Percentiles rank a stretch among this genome's conserved stretches.
These are phyloP conservation scores for Fusarium palustre DNA, from an alignment of 2,329 filamentous ascomycete species.

Conservation along the genomic window DNA sequence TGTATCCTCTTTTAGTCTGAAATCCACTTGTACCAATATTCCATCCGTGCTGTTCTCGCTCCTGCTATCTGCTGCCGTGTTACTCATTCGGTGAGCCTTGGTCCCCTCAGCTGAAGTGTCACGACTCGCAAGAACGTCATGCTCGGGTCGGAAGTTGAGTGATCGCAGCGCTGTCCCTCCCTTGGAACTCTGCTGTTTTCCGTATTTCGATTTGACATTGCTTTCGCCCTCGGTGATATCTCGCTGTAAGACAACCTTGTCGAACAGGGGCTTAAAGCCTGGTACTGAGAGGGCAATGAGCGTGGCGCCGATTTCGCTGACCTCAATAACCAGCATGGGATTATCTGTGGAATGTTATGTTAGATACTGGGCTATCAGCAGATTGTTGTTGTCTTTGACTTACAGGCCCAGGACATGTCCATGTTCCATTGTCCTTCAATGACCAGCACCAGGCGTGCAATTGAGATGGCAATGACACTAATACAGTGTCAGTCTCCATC, in stretches of 20 bases:
- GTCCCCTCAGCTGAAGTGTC: slow-evolving; percentile 44
- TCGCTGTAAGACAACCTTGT: slow-evolving; percentile 49
- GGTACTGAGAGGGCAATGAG: slow-evolving; percentile 64
- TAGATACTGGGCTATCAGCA: neutral
- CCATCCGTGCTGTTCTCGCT: slow-evolving; percentile 47
- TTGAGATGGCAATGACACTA: slow-evolving; percentile 63
- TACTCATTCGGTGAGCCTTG: slow-evolving; percentile 37
- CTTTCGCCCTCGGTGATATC: slow-evolving; percentile 35
- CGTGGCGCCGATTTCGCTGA: slow-evolving; percentile 62
- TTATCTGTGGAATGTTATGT: slow-evolving; percentile 50
- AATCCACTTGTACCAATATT: slow-evolving; percentile 54
- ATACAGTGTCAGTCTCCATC: slow-evolving; percentile 3
- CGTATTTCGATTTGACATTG: slow-evolving; percentile 42
- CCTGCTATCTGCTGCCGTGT: slow-evolving; percentile 39
- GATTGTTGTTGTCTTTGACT: neutral
- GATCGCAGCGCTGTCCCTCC: slow-evolving; percentile 49
- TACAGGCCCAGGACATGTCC: slow-evolving; percentile 62
- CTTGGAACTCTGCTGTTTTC: slow-evolving; percentile 36
- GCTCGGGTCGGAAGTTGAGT: slow-evolving; percentile 48
- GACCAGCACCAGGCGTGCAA: slow-evolving; percentile 60
- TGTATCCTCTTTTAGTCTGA: slow-evolving; percentile 49
- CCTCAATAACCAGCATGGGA: slow-evolving; percentile 62
- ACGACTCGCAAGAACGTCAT: slow-evolving; percentile 46
- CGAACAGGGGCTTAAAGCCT: slow-evolving; percentile 61
- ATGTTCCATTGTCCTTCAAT: slow-evolving; percentile 60